Percentiles rank a stretch among this genome's conserved stretches.
These are phyloP conservation scores for Ustilago tritici DNA, from an alignment of 1,284 basidiomycete species.

Conservation along the genomic window DNA sequence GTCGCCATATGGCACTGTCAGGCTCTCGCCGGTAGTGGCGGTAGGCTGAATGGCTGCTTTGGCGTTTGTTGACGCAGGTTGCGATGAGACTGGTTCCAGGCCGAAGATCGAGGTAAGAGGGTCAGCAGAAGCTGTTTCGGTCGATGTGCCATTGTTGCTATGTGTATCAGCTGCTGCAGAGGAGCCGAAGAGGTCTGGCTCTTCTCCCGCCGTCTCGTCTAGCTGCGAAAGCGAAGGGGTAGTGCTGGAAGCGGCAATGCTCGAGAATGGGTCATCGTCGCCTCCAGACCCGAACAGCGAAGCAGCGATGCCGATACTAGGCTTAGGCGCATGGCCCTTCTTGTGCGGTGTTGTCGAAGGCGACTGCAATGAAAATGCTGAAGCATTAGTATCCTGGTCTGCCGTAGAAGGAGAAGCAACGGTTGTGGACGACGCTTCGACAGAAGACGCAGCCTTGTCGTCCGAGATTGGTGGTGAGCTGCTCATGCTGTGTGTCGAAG, in stretches of 20 bases:
- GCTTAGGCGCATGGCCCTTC: conserved; percentile 50
- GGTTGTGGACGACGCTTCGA: neutral
- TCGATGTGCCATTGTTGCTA: neutral
- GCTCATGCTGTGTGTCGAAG: conserved; percentile 24
- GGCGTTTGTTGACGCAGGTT: neutral
- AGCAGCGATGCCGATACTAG: conserved; percentile 61
- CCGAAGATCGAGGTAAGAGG: conserved; percentile 27
- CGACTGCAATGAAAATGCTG: conserved; percentile 7
- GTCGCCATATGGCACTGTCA: conserved; percentile 20
- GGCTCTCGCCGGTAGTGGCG: conserved; percentile 2
- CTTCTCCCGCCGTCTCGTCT: conserved; percentile 24
- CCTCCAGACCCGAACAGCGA: conserved; percentile 57
- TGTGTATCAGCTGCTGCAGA: conserved; percentile 4
- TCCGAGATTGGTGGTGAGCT: conserved; percentile 17
- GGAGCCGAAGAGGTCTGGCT: conserved; percentile 38
- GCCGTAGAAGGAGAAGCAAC: conserved; percentile 5
- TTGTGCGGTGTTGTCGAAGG: conserved; percentile 19
- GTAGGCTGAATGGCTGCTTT: neutral
- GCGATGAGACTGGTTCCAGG: conserved; percentile 11
- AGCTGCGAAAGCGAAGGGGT: conserved; percentile 25
- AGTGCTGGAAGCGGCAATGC: conserved; percentile 33
- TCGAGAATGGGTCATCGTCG: conserved; percentile 59
- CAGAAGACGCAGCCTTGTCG: conserved; percentile 2
- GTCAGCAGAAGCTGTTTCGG: conserved; percentile 12
- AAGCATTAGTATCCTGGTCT: conserved; percentile 1